Evolutionary conservation across 352 stramenopile species (phyloP), one percentile per base, ranked within the genome.

Genomic region (Elongisporangium undulatum): DNA sequence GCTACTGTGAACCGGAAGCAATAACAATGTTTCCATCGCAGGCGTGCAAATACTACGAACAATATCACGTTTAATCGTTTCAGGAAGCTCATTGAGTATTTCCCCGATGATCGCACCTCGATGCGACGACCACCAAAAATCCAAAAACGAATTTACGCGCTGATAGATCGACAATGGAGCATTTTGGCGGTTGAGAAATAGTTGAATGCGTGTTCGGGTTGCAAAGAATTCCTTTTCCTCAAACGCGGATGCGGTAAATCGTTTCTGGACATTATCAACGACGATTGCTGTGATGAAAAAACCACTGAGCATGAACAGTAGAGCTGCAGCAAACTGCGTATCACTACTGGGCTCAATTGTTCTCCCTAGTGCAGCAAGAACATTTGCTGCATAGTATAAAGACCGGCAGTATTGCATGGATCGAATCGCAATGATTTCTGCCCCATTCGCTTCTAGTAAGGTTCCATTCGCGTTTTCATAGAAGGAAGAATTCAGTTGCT

Each of bases 191-290:
- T 85, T 83, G 2, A 89, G 63, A 55, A 89, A 89, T 53, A 79
- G 75, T 50, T 86, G 75, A 26, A 89, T 83, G 16, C 75, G 68
- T 49, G 77, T 63, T 2, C 73, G 75, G 3, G 68, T 79, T 10
- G 77, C 74, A 6, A 89, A 84, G 59, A 89, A 87, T 45, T 87
- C 79, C 53, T 87, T 89, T 26, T 89, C 63, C 24, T 89, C 79
- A 10, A 86, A 71, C 52, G 79, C 79, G 0, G 79, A 89, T 20
- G 79, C 75, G 0, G 79, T 89, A 51, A 87, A 86, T 8, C 71
- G 58, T 56, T 89, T 84, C 53, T 87, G 77, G 0, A 89, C 79
- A 29, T 87, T 74, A 62, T 87, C 79, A n/a, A 89, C 79, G 16
- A 89, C 79, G 22, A 86, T 68, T 0, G 79, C 79, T 0, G 79